Percentiles rank a stretch among this genome's conserved stretches.
These are phyloP conservation scores for Carex myosuroides DNA, from an alignment of 176 grass and related monocot species.

Conservation along the genomic window DNA sequence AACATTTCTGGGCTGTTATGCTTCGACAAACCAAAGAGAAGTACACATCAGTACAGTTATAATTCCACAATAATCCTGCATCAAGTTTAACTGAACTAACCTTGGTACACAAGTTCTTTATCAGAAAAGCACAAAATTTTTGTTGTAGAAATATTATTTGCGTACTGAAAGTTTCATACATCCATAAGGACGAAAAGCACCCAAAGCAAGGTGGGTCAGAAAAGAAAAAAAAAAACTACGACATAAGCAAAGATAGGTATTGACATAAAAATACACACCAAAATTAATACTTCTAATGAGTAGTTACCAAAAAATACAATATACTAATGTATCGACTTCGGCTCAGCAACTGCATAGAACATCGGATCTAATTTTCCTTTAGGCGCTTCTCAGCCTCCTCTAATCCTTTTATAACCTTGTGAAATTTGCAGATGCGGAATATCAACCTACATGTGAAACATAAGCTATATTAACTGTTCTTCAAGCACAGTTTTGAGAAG, in stretches of 20 bases:
- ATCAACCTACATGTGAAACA: conserved; percentile 50
- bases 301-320: background rate
- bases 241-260: background rate
- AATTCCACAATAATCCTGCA: background rate
- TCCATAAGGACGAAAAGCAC: background rate
- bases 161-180: background rate
- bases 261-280: background rate
- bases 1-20: background rate
- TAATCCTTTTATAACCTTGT: conserved; percentile 69
- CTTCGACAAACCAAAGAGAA: background rate
- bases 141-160: conserved; percentile 5
- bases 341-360: background rate
- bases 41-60: background rate
- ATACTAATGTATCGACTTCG: background rate
- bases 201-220: background rate
- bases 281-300: background rate
- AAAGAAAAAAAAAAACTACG: background rate
- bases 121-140: background rate
- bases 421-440: conserved; percentile 62
- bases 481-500: background rate
- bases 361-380: conserved; percentile 50
- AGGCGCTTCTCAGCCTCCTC: conserved; percentile 69
- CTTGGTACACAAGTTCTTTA: background rate
- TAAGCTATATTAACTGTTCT: background rate
- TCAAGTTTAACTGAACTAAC: background rate